phyloP scores from a whole-genome alignment of 1,284 basidiomycete species.

The Apiotrichum domesticum region DNA sequence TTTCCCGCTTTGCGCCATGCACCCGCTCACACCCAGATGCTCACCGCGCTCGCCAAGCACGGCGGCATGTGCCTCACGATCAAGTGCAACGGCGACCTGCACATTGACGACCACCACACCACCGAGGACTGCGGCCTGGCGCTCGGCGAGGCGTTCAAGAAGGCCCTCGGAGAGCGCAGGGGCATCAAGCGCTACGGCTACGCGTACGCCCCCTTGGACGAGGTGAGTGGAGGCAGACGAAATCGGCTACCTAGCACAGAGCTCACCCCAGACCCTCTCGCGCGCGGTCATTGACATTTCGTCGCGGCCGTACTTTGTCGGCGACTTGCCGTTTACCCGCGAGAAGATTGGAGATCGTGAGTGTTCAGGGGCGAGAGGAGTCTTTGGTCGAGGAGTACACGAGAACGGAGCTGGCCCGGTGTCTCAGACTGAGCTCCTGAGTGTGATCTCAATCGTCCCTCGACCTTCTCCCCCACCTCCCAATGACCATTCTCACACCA shows the following conservation, averaged over 20 bases:
- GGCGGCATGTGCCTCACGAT: constrained; percentile 82
- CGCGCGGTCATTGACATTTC: constrained; percentile 98
- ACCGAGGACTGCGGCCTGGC: constrained; percentile 95
- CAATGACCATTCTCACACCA: constrained; percentile 13
- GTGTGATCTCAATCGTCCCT: too few species aligned
- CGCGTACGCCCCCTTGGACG: constrained; percentile 93
- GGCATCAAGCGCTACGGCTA: constrained; percentile 95
- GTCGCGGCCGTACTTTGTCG: constrained; percentile 89
- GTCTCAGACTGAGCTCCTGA: too few species aligned
- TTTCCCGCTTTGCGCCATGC: too few species aligned
- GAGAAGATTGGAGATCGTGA: constrained; percentile 89
- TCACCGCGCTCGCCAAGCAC: constrained; percentile 88
- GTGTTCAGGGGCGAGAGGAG: constrained; percentile 20
- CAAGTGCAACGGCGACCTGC: constrained; percentile 89
- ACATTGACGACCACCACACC: constrained; percentile 99
- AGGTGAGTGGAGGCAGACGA: constrained; percentile 56
- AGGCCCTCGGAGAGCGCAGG: constrained; percentile 87
- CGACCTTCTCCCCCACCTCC: too few species aligned
- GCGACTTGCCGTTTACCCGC: constrained; percentile 79
- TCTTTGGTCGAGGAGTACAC: too few species aligned
- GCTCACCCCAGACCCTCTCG: constrained; percentile 65
- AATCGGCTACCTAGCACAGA: too few species aligned
- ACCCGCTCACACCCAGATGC: constrained; percentile 61
- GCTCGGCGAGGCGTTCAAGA: constrained; percentile 88
- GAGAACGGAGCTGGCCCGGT: too few species aligned